Percentiles rank a stretch among this genome's conserved stretches.
phyloP scores from a whole-genome alignment of 805 yeast genomes.

The Wickerhamomyces mucosus region DNA sequence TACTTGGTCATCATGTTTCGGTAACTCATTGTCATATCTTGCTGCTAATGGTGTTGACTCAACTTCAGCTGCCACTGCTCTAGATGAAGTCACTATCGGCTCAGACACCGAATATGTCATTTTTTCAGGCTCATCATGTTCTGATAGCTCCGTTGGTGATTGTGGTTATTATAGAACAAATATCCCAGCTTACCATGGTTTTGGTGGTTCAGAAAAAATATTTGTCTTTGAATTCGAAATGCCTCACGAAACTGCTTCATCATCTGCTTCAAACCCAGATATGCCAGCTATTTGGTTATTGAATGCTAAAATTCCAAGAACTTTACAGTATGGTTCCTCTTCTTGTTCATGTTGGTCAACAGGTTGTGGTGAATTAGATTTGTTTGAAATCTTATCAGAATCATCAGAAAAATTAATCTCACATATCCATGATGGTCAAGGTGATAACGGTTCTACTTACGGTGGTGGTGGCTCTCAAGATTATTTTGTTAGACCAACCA shows the following conservation, averaged over 20 bases:
- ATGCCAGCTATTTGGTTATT: constrained; percentile 98
- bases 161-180: constrained; percentile 86
- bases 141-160: constrained; percentile 26
- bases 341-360: constrained; percentile 93
- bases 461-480: constrained; percentile 89
- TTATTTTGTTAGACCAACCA: constrained; percentile 80
- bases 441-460: constrained; percentile 39
- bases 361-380: constrained; percentile 97
- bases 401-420: constrained; percentile 72
- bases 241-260: constrained; percentile 54
- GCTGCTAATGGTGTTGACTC: constrained; percentile 70
- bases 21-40: constrained; percentile 85
- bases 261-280: constrained; percentile 58
- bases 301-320: constrained; percentile 94
- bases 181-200: constrained; percentile 92
- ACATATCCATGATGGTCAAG: constrained; percentile 82
- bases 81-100: constrained; percentile 56
- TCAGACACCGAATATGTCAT: constrained; percentile 78
- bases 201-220: constrained; percentile 74
- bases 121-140: constrained; percentile 64
- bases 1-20: constrained; percentile 76
- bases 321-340: constrained; percentile 80
- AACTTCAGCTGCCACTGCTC: constrained; percentile 57
- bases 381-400: constrained; percentile 75
- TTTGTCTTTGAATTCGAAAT: constrained; percentile 89